Conservation (phyloP, 805 yeast species). For the Torulaspora maleeae region DNA sequence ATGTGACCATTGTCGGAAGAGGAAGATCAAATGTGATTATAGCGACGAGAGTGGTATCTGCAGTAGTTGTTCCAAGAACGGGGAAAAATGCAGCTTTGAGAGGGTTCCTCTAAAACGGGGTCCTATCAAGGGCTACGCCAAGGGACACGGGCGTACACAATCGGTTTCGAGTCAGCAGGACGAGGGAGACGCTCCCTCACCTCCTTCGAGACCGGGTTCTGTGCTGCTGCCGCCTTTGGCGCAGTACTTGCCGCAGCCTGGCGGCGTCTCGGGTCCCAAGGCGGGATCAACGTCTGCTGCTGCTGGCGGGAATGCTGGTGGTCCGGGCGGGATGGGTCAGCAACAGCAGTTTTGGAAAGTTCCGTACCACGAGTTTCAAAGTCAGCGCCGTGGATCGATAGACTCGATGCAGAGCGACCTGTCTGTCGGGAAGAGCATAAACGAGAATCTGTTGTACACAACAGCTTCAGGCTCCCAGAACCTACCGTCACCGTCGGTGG, state of each 20-base stretch:
- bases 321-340: slow-evolving; percentile 14
- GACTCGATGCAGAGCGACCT: slow-evolving; percentile 32
- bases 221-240: slow-evolving; percentile 34
- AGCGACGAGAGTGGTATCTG: slow-evolving; percentile 52
- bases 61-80: slow-evolving; percentile 55
- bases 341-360: slow-evolving; percentile 38
- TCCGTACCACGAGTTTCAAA: slow-evolving; percentile 33
- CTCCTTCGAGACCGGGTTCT: slow-evolving; percentile 18
- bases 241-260: slow-evolving; percentile 27
- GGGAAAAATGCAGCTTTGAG: slow-evolving; percentile 61
- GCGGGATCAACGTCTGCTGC: background rate
- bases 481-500: slow-evolving; percentile 9
- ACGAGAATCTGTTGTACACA: slow-evolving; percentile 15
- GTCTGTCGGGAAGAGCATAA: slow-evolving; percentile 21
- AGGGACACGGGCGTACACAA: slow-evolving; percentile 18
- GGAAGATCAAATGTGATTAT: slow-evolving; percentile 69
- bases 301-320: background rate
- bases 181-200: slow-evolving; percentile 9
- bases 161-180: slow-evolving; percentile 10
- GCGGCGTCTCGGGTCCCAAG: background rate
- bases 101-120: slow-evolving; percentile 74
- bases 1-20: slow-evolving; percentile 73
- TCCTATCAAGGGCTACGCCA: slow-evolving; percentile 67
- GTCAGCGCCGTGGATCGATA: slow-evolving; percentile 31
- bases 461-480: slow-evolving; percentile 12